phyloP scores from a whole-genome alignment of 2,329 filamentous ascomycete species.

The Fusarium protoensiforme region DNA sequence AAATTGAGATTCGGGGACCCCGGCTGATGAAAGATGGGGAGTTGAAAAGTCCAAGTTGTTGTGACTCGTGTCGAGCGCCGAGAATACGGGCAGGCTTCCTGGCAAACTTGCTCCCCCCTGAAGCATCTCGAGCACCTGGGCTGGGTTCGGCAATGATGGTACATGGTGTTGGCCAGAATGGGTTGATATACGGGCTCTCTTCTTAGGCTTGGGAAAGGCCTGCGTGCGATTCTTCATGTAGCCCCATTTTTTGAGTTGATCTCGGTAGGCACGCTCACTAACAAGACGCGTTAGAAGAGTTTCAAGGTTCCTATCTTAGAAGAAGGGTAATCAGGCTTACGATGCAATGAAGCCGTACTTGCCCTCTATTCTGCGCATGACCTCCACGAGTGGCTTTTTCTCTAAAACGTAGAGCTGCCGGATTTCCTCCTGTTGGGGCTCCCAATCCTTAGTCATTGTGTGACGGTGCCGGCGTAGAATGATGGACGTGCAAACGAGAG shows the following conservation, averaged over 20 bases:
- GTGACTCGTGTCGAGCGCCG: background rate
- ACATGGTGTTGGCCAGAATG: background rate
- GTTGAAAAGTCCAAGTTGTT: background rate
- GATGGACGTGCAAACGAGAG: too few relatives aligned
- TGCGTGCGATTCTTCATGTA: background rate
- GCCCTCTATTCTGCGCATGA: conserved; percentile 3
- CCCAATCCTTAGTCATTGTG: conserved; percentile 7
- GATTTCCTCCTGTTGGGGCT: background rate
- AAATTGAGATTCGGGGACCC: background rate
- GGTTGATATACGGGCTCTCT: background rate
- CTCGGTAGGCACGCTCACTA: background rate
- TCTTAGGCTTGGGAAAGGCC: background rate
- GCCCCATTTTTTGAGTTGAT: background rate
- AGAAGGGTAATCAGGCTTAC: background rate
- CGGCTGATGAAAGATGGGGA: background rate
- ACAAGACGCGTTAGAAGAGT: too few relatives aligned
- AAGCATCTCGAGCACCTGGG: background rate
- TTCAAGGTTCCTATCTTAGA: background rate
- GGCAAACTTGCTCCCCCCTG: background rate
- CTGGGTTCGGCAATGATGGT: background rate
- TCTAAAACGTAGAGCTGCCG: background rate
- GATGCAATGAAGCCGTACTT: conserved; percentile 7
- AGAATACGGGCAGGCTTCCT: background rate
- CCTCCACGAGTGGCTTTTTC: background rate
- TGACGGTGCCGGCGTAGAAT: too few relatives aligned